Evolutionary conservation across 2,329 filamentous ascomycete genomes (phyloP), one percentile per base, ranked within the genome.

Genomic region (Xylariales sp.): DNA sequence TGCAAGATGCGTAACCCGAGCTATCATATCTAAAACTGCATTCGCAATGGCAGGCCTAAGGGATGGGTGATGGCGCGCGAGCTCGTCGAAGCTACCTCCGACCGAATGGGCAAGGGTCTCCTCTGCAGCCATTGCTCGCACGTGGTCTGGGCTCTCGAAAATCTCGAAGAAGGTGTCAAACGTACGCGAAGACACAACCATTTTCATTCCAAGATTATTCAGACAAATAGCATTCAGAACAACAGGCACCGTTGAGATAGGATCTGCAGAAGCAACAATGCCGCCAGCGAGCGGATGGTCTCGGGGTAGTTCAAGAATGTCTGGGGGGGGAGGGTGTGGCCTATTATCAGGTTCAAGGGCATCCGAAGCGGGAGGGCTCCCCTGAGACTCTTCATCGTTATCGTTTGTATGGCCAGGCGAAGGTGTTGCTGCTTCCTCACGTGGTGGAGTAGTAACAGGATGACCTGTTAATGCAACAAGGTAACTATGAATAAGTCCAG

Each of bases 171-270:
- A 98, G 73, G 89, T 92, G 64, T 94, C 90, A 52, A 99, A 85
- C 1, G 93, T 94, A 65, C 89, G 86, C 0, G 94, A 97, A 0
- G 89, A 87, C 65, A 93, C 90, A 74, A 99, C 97, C 77, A 97
- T 86, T 74, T 92, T 91, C 84, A 97, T 91, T 8, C 96, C 96
- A 34, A 89, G 85, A 69, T 93, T 91, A 74, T 97, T 97, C 64
- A 99, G 82, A 73, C 93, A 99, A 61, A 99, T 97, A 5, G 96
- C 94, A 69, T 95, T 95, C 74, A 99, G 91, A 2, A 95, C 94
- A 65, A 91, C 89, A 0, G 96, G 94, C 3, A 99, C 90, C 65
- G 93, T 91, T 43, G 89, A 89, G 71, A 99, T 97, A 52, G 94
- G 93, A 76, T 99, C 97, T 3, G 90, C 86, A 0, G 94, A 93